Base-by-base conservation (phyloP, 345 rosid genomes). In the Boechera retrofracta region DNA sequence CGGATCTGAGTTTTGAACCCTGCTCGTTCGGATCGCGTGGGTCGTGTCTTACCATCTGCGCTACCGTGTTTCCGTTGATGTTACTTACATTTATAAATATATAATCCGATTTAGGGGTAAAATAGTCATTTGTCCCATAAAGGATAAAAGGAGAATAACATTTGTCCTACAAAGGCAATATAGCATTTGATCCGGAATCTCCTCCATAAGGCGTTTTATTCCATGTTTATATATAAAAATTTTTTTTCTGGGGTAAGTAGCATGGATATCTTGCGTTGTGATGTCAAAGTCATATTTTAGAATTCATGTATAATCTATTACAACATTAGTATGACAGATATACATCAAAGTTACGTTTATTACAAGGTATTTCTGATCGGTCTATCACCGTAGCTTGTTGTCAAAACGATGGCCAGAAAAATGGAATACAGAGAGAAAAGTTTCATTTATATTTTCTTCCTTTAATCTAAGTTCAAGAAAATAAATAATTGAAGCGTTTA, bases 301-400 rank as follows among this genome's bases (percentile, higher is more conserved):
- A 5, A 13, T 13, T 44, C 49, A 44, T 13, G 13, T 42, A 44
- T 44, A 44, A 39, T 39, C 12, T 39, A 39, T 10, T 39, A 0
- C 10, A 3, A 39, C 12, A 39, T 9, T 39, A 39, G 10, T 39
- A 39, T 39, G 11, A 10, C 42, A 39, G 7, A 33, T 33, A 5
- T 5, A 33, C 7, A 33, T 33, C 36, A 33, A 33, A 5, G 36
- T 33, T 1, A 21, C 44, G 44, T 9, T 39, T 39, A 36, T 36
- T 38, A 38, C 10, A 39, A 10, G 10, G 45, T 10, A 10, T 41
- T 3, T 41, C 45, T 41, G 13, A 10, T 41, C 45, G 45, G 45
- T 44, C 6, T 44, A 52, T 78, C 76, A 49, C 48, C 56, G 64
- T 47, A 28, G 5, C 72, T 57, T 64, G 18, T 54, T 42, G 59